phyloP scores from a whole-genome alignment of 495 filamentous ascomycete species.

The Penicillium chermesinum region DNA sequence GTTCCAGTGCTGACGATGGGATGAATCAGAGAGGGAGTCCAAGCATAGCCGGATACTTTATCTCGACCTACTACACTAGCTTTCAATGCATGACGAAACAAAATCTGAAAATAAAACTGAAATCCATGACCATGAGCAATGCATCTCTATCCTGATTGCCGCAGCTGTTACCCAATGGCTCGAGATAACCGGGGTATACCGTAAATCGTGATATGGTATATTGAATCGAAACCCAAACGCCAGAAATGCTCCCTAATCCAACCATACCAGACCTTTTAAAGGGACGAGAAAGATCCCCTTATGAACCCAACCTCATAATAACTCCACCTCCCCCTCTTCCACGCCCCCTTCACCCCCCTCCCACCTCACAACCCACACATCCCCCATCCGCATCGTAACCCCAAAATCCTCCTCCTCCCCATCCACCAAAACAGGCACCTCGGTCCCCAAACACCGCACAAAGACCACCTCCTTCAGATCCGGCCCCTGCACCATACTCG shows the following conservation, averaged over 20 bases:
- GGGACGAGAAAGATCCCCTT: not conserved
- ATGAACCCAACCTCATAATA: conserved; percentile 54
- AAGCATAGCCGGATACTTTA: not conserved
- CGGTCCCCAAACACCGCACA: conserved; percentile 61
- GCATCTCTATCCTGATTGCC: not conserved
- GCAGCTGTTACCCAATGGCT: not conserved
- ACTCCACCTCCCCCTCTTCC: conserved; percentile 68
- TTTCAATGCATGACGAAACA: no score
- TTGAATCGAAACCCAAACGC: conserved; percentile 7
- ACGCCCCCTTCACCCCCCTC: conserved; percentile 70
- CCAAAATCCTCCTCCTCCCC: conserved; percentile 50
- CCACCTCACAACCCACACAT: conserved; percentile 86
- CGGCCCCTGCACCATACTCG: conserved; percentile 86
- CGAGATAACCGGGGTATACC: not conserved
- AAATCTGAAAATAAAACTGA: no score
- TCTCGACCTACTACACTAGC: no score
- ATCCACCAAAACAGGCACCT: conserved; percentile 49
- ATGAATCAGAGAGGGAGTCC: not conserved
- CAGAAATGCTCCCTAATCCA: conserved; percentile 6
- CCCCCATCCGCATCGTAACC: conserved; percentile 63
- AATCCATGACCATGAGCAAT: no score
- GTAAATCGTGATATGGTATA: conserved; percentile 1
- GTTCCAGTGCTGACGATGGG: not conserved
- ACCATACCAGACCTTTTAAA: no score
- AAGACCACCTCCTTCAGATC: conserved; percentile 81